These are phyloP conservation scores for Ganoderma leucocontextum DNA, from an alignment of 1,284 basidiomycete genomes.

Conservation along the genomic window DNA sequence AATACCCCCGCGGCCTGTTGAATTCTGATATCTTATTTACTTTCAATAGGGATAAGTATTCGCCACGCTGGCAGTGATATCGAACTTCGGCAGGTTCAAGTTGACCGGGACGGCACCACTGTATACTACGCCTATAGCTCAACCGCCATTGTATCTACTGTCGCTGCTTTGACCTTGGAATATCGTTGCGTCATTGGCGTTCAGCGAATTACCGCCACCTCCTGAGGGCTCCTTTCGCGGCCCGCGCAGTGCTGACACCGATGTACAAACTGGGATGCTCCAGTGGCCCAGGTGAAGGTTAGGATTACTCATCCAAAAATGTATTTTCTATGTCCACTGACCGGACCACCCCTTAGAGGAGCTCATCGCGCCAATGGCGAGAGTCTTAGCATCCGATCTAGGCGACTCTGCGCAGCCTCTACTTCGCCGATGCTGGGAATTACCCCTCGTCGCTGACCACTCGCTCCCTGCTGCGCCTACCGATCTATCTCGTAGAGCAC, in stretches of 20 bases:
- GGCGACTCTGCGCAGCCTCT: neutral
- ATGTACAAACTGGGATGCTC: neutral
- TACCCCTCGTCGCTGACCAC: neutral
- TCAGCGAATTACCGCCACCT: neutral
- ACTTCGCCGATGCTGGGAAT: neutral
- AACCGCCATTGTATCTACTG: no score
- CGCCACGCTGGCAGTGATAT: no score
- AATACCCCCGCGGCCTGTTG: no score
- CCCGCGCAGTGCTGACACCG: neutral
- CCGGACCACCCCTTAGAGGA: neutral
- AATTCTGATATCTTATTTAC: no score
- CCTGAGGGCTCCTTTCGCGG: neutral
- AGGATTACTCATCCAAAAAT: neutral
- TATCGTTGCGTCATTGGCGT: neutral
- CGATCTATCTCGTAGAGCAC: constrained; percentile 1
- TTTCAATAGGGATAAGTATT: no score
- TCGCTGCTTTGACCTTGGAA: neutral
- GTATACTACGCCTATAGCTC: no score
- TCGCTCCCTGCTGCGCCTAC: neutral
- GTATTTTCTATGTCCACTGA: neutral
- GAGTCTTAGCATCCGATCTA: neutral
- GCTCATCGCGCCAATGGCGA: neutral
- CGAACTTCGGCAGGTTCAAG: no score
- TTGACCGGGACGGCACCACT: no score
- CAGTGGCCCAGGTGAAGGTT: neutral